Base-by-base conservation (phyloP, 2,329 filamentous ascomycete genomes). In the Cercospora beticola region DNA sequence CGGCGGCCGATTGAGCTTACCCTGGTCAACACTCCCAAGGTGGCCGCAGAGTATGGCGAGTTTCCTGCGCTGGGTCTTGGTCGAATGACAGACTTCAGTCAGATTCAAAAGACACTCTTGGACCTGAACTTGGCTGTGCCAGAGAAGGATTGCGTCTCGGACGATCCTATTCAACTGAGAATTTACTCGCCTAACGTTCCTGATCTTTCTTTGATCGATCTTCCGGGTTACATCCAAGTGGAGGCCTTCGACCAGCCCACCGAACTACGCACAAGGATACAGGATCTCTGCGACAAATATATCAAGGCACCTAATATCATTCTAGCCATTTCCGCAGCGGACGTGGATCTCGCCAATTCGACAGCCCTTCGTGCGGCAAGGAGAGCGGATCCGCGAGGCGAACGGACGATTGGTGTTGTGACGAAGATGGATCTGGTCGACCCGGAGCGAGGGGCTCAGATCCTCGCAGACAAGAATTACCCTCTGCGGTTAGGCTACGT, bases 351-450 rank as follows among this genome's bases (percentile, higher is more conserved):
- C 67, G 95, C 95, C 23, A 99, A 99, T 79, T 99, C 95, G 1
- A 95, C 95, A 6, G 94, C 95, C 5, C 82, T 99, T 26, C 87
- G 94, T 74, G 93, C 95, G 18, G 97, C 94, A 73, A 88, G 95
- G 71, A 88, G 94, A 74, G 94, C 98, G 30, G 95, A 99, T 76
- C 95, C 95, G 1, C 87, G 95, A 69, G 95, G 95, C 65, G 95
- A 99, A 81, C 87, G 95, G 70, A 99, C 95, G 0, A 99, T 99
- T 77, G 95, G 95, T 56, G 95, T 99, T n/a, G 90, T 99, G 52
- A 99, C 95, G 3, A 99, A 99, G 83, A 97, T 99, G 94, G 95
- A 99, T 76, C 85, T 99, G 23, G 94, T 99, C 7, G 94, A 98
- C 74, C 86, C 95, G 3, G 83, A 85, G 7, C 89, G 94, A 67